Percentiles rank a stretch among this genome's conserved stretches.
Evolutionary conservation across 345 rosid species (phyloP).

Genomic region (Reutealis trisperma): DNA sequence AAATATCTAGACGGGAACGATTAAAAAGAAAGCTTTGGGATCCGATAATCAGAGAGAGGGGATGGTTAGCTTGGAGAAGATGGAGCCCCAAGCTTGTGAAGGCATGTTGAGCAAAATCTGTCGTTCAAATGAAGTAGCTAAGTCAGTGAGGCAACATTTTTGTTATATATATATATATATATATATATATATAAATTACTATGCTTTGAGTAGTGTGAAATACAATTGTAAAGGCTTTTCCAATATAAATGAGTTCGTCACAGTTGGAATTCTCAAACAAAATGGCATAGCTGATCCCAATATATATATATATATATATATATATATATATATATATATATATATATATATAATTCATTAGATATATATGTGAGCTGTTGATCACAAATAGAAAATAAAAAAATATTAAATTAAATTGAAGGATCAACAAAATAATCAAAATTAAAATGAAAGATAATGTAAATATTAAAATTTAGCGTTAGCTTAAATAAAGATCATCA

Average conservation of each 20-base stretch:
- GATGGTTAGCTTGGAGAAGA: slow-evolving; percentile 52
- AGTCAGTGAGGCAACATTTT: not conserved
- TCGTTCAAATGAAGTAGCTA: not conserved
- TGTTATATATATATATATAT: slow-evolving; percentile 3
- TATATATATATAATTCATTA: too few species aligned
- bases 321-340: too few species aligned
- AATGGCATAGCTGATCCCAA: too few species aligned
- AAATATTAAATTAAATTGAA: too few species aligned
- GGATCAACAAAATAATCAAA: too few species aligned
- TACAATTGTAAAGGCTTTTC: slow-evolving; percentile 8
- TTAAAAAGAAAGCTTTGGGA: slow-evolving; percentile 54
- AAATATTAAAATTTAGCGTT: too few species aligned
- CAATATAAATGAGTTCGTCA: not conserved
- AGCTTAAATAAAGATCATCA: too few species aligned
- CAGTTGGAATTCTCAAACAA: not conserved
- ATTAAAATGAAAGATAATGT: too few species aligned
- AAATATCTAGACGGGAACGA: slow-evolving; percentile 44
- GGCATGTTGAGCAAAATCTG: slow-evolving; percentile 4
- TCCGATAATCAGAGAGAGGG: slow-evolving; percentile 43
- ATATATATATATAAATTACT: not conserved
- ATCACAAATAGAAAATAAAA: too few species aligned
- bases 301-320: too few species aligned
- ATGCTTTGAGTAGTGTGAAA: not conserved
- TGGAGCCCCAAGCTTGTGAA: slow-evolving; percentile 53
- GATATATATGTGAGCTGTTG: too few species aligned